These are phyloP conservation scores for Pugionium dolabratum DNA, from an alignment of 345 rosid genomes.

Conservation along the genomic window DNA sequence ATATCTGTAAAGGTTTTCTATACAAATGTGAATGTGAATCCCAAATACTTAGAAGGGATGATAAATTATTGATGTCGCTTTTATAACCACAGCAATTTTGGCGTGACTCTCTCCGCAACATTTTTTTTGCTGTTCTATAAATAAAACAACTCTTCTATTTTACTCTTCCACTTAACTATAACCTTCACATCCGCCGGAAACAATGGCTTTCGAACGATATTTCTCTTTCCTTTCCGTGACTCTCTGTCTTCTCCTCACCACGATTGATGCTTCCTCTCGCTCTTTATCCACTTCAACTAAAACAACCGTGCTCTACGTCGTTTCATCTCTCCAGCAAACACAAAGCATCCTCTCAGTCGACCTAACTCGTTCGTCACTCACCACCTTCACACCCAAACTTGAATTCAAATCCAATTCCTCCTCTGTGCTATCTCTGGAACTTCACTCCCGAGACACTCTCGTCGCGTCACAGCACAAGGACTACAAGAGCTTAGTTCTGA, in stretches of 20 bases:
- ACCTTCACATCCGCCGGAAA: conserved; percentile 17
- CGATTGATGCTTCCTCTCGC: conserved; percentile 46
- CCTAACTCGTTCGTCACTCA: conserved; percentile 38
- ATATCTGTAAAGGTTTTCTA: no score
- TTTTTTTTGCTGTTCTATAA: conserved; percentile 17
- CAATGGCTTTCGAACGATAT: conserved; percentile 26
- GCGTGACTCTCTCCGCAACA: conserved; percentile 35
- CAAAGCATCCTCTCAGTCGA: conserved; percentile 48
- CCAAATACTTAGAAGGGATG: conserved; percentile 6
- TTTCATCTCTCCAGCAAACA: conserved; percentile 55
- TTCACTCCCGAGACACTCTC: conserved; percentile 66
- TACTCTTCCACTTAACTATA: conserved; percentile 13
- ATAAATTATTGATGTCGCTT: conserved; percentile 31
- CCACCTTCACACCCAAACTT: conserved; percentile 8
- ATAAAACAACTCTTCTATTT: conserved; percentile 7
- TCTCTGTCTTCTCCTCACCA: conserved; percentile 24
- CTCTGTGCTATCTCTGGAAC: conserved; percentile 47
- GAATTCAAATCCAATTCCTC: conserved; percentile 39
- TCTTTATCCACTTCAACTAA: conserved; percentile 31
- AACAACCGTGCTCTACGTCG: conserved; percentile 49
- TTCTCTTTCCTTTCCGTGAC: conserved; percentile 30
- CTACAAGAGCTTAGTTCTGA: conserved; percentile 54
- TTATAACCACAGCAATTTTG: conserved; percentile 34
- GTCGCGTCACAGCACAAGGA: conserved; percentile 49
- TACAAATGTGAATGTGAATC: conserved; percentile 16